A percentile compares a stretch with the other conserved stretches of the same genome.
Evolutionary conservation across 2,329 filamentous ascomycete species (phyloP).

Genomic region (Cercospora janseana): DNA sequence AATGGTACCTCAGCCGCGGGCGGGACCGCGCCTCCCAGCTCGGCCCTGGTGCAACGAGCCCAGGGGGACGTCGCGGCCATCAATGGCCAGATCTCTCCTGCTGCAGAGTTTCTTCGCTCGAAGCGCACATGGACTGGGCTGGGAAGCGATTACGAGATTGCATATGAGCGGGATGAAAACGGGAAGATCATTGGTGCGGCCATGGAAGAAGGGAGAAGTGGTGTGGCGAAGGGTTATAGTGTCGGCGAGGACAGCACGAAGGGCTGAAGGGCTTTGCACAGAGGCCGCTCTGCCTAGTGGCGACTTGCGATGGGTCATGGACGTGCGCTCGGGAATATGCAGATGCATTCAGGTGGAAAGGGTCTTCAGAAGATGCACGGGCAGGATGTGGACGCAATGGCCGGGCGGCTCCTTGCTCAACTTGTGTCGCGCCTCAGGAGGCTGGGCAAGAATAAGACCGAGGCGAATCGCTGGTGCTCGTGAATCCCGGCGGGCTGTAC

Average conservation of each 20-base stretch:
- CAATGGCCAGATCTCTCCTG: slow-evolving; percentile 84
- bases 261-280: slow-evolving; percentile 4
- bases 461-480: too few species aligned
- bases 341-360: too few species aligned
- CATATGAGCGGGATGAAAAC: slow-evolving; percentile 57
- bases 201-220: slow-evolving; percentile 82
- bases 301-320: too few species aligned
- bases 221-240: slow-evolving; percentile 83
- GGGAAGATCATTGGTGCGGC: slow-evolving; percentile 56
- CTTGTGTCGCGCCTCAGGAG: too few species aligned
- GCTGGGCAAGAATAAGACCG: too few species aligned
- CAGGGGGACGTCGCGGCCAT: slow-evolving; percentile 75
- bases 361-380: too few species aligned
- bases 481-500: too few species aligned
- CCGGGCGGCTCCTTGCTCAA: too few species aligned
- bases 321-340: too few species aligned
- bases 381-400: too few species aligned
- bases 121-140: slow-evolving; percentile 88
- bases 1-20: slow-evolving; percentile 4
- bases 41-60: slow-evolving; percentile 61
- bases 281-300: too few species aligned
- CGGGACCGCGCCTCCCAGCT: slow-evolving; percentile 25
- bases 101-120: slow-evolving; percentile 79
- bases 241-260: slow-evolving; percentile 57
- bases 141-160: slow-evolving; percentile 75